Percentiles rank a stretch among this genome's conserved stretches.
Evolutionary conservation across 305 asterid genomes (phyloP).

Genomic region (Fraxinus sp.): DNA sequence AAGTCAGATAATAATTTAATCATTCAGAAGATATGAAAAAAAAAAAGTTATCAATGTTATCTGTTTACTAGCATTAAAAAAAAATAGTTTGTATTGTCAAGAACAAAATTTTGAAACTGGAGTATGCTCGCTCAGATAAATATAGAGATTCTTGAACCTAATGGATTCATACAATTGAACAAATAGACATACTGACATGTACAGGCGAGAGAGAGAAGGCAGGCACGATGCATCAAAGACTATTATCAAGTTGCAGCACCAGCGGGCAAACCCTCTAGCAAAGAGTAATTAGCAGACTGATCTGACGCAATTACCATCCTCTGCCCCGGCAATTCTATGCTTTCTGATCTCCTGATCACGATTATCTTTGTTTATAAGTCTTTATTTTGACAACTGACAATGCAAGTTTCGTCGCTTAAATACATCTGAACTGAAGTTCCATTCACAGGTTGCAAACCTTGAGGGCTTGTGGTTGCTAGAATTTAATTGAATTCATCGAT

Average conservation of each 20-base stretch:
- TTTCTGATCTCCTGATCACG: background rate
- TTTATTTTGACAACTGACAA: background rate
- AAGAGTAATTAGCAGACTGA: background rate
- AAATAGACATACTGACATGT: background rate
- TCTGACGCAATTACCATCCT: background rate
- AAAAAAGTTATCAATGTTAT: background rate
- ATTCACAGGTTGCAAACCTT: background rate
- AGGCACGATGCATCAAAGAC: background rate
- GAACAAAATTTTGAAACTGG: background rate
- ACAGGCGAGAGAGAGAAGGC: background rate
- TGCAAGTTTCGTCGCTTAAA: background rate
- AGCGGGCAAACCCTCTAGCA: background rate
- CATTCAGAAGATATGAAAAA: background rate
- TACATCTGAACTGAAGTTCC: background rate
- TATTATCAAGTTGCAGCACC: background rate
- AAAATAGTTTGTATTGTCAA: background rate
- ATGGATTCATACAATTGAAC: background rate
- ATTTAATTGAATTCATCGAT: conserved; percentile 7
- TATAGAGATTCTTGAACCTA: background rate
- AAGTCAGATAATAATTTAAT: background rate
- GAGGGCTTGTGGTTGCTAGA: background rate
- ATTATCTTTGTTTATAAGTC: conserved; percentile 4
- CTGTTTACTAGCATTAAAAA: background rate
- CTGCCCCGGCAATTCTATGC: conserved; percentile 2
- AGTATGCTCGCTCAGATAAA: background rate